A percentile compares a stretch with the other conserved stretches of the same genome.
Conservation (phyloP, 306 rosid species). For the Luffa aegyptiaca region DNA sequence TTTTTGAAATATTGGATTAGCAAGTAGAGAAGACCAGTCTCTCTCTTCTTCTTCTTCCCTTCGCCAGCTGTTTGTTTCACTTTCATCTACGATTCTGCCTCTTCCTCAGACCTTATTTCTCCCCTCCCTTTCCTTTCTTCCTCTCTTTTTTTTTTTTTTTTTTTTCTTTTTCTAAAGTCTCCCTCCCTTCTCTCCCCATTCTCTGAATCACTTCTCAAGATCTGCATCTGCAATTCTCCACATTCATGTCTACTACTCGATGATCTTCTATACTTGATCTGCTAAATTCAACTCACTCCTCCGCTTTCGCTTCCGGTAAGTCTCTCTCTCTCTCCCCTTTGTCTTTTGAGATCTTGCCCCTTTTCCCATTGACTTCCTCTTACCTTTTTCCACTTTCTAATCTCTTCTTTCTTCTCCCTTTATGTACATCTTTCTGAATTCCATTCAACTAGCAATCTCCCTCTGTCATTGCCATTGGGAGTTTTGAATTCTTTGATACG, state of each 20-base stretch:
- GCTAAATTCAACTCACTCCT: neutral
- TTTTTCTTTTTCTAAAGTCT: neutral
- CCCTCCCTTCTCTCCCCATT: neutral
- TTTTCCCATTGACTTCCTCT: neutral
- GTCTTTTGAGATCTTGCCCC: neutral
- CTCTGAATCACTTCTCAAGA: neutral
- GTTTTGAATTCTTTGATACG: neutral
- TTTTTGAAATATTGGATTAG: neutral
- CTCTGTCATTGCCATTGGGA: conserved; percentile 6
- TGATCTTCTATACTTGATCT: conserved; percentile 7
- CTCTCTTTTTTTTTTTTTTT: neutral
- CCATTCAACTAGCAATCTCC: neutral
- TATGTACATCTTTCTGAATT: neutral
- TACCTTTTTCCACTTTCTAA: neutral
- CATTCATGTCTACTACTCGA: neutral
- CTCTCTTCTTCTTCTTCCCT: neutral
- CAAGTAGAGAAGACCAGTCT: neutral
- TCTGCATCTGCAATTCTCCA: neutral
- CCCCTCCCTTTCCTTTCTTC: neutral
- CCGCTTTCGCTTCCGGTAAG: neutral
- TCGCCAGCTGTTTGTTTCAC: conserved; percentile 14
- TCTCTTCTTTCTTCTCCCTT: neutral
- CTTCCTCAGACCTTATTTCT: conserved; percentile 2
- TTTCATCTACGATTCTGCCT: neutral
- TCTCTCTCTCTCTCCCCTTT: neutral